Conservation (phyloP, 1,284 basidiomycete species). For the Pascua guehoae region DNA sequence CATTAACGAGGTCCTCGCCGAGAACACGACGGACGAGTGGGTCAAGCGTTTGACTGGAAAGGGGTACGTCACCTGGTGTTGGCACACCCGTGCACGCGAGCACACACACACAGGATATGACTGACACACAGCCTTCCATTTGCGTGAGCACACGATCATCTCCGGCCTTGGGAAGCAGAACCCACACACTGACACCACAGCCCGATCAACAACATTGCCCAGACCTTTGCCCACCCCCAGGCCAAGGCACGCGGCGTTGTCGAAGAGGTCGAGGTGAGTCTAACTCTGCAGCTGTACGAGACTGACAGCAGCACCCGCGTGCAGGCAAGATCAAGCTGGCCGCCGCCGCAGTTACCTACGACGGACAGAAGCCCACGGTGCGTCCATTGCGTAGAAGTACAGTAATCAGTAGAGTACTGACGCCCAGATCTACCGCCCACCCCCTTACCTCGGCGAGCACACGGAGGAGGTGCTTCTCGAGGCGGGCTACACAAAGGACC, state of each 20-base stretch:
- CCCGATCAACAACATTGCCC: conserved; percentile 85
- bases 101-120: neutral
- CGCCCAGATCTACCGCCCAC: conserved; percentile 68
- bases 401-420: neutral
- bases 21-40: conserved; percentile 66
- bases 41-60: conserved; percentile 66
- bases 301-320: conserved; percentile 59
- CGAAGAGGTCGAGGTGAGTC: conserved; percentile 60
- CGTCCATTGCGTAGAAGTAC: conserved; percentile 22
- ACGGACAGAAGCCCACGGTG: conserved; percentile 60
- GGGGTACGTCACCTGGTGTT: conserved; percentile 66
- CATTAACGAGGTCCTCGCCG: conserved; percentile 62
- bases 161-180: neutral
- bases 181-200: neutral
- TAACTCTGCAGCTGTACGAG: conserved; percentile 13
- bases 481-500: conserved; percentile 62
- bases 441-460: conserved; percentile 80
- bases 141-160: conserved; percentile 38
- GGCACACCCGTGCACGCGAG: too few relatives aligned
- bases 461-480: conserved; percentile 72
- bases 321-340: conserved; percentile 82
- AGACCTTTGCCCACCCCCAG: conserved; percentile 91
- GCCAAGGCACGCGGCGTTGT: conserved; percentile 62
- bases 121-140: conserved; percentile 65
- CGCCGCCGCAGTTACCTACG: conserved; percentile 80